phyloP scores from a whole-genome alignment of 257 asterid species.

The Anisodus acutangulus region DNA sequence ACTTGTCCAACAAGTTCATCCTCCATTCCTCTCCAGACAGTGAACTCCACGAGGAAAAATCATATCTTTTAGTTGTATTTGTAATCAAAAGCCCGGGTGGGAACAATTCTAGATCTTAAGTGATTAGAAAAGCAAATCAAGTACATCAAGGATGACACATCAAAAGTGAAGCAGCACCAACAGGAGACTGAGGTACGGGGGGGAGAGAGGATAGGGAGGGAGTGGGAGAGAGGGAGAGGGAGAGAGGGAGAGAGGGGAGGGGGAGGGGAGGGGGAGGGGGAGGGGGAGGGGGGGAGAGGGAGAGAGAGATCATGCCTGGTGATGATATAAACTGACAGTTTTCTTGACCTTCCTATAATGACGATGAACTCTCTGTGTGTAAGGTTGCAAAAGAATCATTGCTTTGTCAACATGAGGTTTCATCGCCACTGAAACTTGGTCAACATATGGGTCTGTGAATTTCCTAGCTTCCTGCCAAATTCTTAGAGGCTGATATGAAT shows the following conservation, averaged over 20 bases:
- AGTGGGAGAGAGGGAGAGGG: not conserved
- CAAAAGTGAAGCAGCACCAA: not conserved
- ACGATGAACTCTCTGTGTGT: conserved; percentile 39
- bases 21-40: not conserved
- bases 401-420: conserved; percentile 48
- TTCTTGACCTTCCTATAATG: conserved; percentile 36
- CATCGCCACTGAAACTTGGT: conserved; percentile 38
- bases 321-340: conserved; percentile 38
- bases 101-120: not conserved
- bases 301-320: conserved; percentile 42
- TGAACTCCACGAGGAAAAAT: not conserved
- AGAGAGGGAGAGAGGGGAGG: not conserved
- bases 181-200: not conserved
- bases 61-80: not conserved
- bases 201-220: no score
- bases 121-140: conserved; percentile 13
- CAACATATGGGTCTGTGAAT: conserved; percentile 43
- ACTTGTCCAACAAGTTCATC: not conserved
- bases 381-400: conserved; percentile 41
- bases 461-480: conserved; percentile 48
- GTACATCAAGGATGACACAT: conserved; percentile 8
- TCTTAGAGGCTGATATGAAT: conserved; percentile 28
- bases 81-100: not conserved
- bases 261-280: not conserved
- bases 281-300: not conserved